A percentile compares a stretch with the other conserved stretches of the same genome.
These are phyloP conservation scores for Venturia asperata DNA, from an alignment of 2,329 filamentous ascomycete genomes.

Conservation along the genomic window DNA sequence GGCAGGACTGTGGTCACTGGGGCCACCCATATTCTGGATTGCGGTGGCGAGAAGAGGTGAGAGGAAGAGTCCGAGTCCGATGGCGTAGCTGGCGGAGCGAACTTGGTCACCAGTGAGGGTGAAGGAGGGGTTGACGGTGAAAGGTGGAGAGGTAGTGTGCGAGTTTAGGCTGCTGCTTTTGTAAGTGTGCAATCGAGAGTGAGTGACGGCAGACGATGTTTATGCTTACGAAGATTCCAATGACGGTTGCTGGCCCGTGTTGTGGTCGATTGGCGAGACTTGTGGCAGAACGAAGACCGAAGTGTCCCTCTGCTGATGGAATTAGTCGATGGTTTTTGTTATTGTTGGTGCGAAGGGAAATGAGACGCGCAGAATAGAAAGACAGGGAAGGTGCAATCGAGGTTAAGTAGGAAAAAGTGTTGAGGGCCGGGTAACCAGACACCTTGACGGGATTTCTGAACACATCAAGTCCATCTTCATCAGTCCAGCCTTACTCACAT, in stretches of 20 bases:
- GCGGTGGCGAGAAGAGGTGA: slow-evolving; percentile 8
- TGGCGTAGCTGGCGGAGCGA: slow-evolving; percentile 6
- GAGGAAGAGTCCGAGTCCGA: neutral
- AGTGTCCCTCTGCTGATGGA: neutral
- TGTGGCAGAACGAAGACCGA: neutral
- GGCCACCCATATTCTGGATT: neutral
- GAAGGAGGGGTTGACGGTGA: neutral
- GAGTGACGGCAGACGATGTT: neutral
- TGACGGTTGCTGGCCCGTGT: neutral
- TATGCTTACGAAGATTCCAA: slow-evolving; percentile 1
- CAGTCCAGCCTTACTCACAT: neutral
- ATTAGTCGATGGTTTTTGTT: slow-evolving; percentile 3
- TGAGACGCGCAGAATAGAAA: neutral
- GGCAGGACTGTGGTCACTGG: neutral
- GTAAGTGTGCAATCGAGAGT: neutral
- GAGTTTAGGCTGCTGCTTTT: neutral
- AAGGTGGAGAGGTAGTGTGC: neutral
- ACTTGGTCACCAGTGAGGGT: neutral
- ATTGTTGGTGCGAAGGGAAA: neutral
- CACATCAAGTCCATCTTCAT: neutral
- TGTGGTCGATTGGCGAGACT: neutral
- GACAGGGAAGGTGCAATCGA: neutral
- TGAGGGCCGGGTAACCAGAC: slow-evolving; percentile 8
- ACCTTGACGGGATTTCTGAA: neutral
- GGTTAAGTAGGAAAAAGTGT: neutral